phyloP scores from a whole-genome alignment of 1,284 basidiomycete species.

The Rhodotorula glutinis region DNA sequence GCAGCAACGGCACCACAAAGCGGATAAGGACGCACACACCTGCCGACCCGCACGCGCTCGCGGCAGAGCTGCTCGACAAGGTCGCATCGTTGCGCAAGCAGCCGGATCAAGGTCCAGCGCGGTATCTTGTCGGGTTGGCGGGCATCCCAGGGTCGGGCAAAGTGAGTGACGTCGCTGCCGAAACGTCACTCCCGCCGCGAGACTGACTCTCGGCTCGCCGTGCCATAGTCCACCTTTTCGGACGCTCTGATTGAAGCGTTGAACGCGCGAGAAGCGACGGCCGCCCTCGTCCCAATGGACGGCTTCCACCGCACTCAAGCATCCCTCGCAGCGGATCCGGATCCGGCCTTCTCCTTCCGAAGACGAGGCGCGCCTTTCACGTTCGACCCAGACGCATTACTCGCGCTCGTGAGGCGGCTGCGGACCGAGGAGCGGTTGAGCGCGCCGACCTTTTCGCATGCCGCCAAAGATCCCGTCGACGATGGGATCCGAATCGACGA shows the following conservation, averaged over 20 bases:
- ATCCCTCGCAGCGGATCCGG: background rate
- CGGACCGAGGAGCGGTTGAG: background rate
- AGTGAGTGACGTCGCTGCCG: background rate
- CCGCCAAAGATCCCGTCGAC: conserved; percentile 4
- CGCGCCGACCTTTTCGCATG: conserved; percentile 5
- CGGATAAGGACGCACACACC: too few species aligned
- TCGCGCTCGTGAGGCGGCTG: background rate
- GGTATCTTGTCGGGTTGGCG: conserved; percentile 1
- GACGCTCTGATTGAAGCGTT: background rate
- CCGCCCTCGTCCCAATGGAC: conserved; percentile 2
- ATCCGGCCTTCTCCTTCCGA: conserved; percentile 1
- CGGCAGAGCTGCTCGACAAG: background rate
- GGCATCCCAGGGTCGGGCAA: conserved; percentile 6
- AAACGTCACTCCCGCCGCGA: too few species aligned
- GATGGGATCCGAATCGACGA: background rate
- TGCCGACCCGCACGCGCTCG: background rate
- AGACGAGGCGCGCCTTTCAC: conserved; percentile 8
- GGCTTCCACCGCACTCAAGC: conserved; percentile 5
- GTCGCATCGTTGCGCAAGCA: too few species aligned
- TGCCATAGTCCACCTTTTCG: background rate
- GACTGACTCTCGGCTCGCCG: background rate
- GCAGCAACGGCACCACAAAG: too few species aligned
- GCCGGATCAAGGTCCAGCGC: background rate
- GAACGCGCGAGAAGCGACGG: background rate
- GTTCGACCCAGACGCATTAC: background rate